Conservation (phyloP, 805 yeast genomes). For the Sugiyamaella chiloensis region DNA sequence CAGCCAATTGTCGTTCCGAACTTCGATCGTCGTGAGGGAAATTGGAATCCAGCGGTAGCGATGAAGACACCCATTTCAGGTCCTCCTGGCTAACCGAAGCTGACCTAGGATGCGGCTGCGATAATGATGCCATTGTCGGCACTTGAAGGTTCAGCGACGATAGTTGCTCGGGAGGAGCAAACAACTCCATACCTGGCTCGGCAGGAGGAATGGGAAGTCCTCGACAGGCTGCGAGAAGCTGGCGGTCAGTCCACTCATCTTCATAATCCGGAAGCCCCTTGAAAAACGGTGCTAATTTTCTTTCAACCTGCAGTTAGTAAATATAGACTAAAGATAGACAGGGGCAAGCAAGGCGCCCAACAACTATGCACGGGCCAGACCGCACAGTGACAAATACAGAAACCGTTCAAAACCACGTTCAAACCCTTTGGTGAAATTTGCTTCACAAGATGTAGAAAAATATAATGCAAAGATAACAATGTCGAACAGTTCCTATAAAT, state of each 20-base stretch:
- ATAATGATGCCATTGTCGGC: not conserved
- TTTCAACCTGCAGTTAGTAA: conserved; percentile 37
- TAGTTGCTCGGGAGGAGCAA: not conserved
- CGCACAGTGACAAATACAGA: too few species aligned
- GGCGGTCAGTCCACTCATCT: conserved; percentile 65
- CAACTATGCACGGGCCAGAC: too few species aligned
- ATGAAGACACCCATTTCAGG: conserved; percentile 11
- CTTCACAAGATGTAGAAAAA: too few species aligned
- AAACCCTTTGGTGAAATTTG: too few species aligned
- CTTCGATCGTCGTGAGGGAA: not conserved
- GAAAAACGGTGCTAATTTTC: conserved; percentile 84
- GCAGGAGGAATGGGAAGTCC: conserved; percentile 28
- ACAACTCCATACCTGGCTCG: not conserved
- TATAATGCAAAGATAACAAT: too few species aligned
- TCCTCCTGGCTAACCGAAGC: not conserved
- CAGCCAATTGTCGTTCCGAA: not conserved
- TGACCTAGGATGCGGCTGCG: not conserved
- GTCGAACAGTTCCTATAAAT: too few species aligned
- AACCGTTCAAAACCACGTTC: too few species aligned
- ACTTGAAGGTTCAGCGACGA: not conserved
- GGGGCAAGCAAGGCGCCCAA: too few species aligned
- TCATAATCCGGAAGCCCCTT: conserved; percentile 84
- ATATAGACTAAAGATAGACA: not conserved
- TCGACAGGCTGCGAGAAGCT: conserved; percentile 47
- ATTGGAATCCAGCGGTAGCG: conserved; percentile 4